Evolutionary conservation across 2,329 filamentous ascomycete species (phyloP).

Genomic region (Amesomyces nigricolor): DNA sequence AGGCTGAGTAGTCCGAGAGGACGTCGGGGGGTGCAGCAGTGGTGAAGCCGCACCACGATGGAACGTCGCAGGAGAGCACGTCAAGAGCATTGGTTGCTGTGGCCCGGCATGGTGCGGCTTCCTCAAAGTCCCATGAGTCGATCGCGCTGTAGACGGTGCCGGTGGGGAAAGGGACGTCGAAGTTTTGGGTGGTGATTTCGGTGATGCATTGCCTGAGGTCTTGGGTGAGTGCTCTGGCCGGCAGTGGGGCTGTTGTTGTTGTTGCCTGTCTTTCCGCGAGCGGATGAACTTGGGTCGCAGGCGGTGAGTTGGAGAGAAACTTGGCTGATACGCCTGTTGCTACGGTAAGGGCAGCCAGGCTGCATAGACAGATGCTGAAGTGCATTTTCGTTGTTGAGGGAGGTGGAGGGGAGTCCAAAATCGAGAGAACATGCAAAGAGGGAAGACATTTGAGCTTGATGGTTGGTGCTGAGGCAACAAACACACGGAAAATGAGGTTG

Average conservation of each 20-base stretch:
- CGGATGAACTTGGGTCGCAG: not conserved
- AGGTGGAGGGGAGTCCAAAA: too few relatives aligned
- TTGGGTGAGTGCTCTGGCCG: not conserved
- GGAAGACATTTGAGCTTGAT: too few relatives aligned
- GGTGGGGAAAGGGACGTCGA: not conserved
- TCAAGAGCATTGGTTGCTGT: not conserved
- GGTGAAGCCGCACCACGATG: conserved; percentile 4
- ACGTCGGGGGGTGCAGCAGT: not conserved
- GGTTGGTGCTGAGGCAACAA: too few relatives aligned
- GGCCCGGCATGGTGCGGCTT: not conserved
- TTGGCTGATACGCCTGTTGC: not conserved
- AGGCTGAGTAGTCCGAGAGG: not conserved
- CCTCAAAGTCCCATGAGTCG: not conserved
- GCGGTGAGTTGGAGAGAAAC: not conserved
- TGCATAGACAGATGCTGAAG: not conserved
- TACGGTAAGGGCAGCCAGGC: not conserved
- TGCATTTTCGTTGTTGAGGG: not conserved
- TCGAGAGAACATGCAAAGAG: too few relatives aligned
- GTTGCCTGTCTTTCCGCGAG: not conserved
- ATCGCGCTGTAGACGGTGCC: not conserved
- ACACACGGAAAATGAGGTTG: too few relatives aligned
- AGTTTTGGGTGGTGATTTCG: not conserved
- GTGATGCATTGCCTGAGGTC: conserved; percentile 5
- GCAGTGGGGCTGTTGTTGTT: not conserved
- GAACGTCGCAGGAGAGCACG: not conserved